These are phyloP conservation scores for Blastocystis sp. DNA, from an alignment of 352 stramenopile species.

Conservation along the genomic window DNA sequence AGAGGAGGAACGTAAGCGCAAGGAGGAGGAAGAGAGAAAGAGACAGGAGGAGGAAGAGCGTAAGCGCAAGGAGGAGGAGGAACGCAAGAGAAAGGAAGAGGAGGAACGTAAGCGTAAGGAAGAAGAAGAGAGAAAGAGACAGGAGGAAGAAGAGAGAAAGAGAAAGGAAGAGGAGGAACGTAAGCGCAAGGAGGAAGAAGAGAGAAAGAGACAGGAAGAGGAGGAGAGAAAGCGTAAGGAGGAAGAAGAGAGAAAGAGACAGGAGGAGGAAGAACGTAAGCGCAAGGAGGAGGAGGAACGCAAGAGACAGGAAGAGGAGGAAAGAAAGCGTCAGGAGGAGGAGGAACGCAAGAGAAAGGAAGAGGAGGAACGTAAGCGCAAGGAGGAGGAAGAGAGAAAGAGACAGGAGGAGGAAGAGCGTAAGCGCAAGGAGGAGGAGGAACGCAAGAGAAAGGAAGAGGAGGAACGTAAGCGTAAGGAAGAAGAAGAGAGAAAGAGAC, in stretches of 20 bases:
- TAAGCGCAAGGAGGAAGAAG: not conserved
- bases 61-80: not conserved
- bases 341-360: not conserved
- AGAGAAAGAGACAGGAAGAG: too few relatives aligned
- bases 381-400: not conserved
- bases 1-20: not conserved
- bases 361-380: not conserved
- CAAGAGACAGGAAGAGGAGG: not conserved
- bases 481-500: not conserved
- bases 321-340: not conserved
- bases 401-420: not conserved
- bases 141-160: slow-evolving; percentile 1
- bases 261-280: not conserved
- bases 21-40: not conserved
- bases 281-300: not conserved
- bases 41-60: not conserved
- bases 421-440: not conserved
- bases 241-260: not conserved
- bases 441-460: not conserved
- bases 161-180: not conserved
- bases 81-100: not conserved
- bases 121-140: not conserved
- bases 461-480: not conserved
- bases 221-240: not conserved
- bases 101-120: not conserved